Conservation (phyloP, 208 protist species). For the Tritrichomonas foetus region DNA sequence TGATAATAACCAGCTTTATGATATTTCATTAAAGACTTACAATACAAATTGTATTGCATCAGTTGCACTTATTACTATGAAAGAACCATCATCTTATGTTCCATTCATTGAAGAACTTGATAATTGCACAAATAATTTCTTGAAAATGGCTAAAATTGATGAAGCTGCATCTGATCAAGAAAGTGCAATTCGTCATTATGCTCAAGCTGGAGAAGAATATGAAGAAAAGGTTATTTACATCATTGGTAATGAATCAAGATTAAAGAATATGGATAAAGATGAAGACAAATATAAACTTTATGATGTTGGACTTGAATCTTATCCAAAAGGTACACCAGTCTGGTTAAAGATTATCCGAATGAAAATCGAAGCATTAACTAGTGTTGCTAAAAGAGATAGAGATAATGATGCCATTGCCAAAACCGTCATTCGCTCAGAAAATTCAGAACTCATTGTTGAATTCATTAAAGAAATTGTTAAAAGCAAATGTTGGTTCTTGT, state of each 20-base stretch:
- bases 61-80: not conserved
- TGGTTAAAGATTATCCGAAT: not conserved
- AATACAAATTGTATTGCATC: slow-evolving; percentile 15
- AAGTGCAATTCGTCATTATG: not conserved
- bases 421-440: not conserved
- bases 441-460: not conserved
- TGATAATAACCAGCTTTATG: not conserved
- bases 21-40: not conserved
- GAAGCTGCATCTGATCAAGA: not conserved
- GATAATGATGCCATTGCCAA: not conserved
- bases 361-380: not conserved
- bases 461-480: not conserved
- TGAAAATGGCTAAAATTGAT: not conserved
- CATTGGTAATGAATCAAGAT: too few relatives aligned
- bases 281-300: not conserved
- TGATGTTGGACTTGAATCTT: not conserved
- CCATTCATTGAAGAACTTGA: slow-evolving; percentile 4
- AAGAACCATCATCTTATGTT: not conserved
- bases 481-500: not conserved
- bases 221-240: not conserved
- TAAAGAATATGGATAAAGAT: too few relatives aligned
- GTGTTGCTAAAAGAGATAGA: not conserved
- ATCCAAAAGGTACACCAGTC: not conserved
- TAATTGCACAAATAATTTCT: not conserved
- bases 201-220: not conserved